phyloP scores from a whole-genome alignment of 176 grass and related monocot species.

The Zoysia japonica region DNA sequence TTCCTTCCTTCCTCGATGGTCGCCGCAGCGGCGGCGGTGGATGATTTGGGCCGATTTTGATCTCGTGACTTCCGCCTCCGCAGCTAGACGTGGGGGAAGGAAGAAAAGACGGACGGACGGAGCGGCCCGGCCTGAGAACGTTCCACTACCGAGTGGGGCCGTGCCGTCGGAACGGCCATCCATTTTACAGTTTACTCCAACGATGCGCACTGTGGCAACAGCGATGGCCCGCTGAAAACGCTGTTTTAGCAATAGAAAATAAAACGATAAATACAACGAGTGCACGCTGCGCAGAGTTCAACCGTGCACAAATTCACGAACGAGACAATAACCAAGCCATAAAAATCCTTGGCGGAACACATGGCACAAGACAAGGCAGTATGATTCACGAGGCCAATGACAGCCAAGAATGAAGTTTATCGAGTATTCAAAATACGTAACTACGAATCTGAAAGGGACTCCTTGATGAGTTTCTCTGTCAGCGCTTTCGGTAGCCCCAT shows the following conservation, averaged over 20 bases:
- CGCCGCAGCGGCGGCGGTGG: neutral
- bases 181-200: too few relatives aligned
- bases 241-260: too few relatives aligned
- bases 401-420: neutral
- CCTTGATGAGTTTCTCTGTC: constrained; percentile 76
- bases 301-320: neutral
- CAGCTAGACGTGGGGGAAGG: neutral
- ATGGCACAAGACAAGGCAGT: neutral
- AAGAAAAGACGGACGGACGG: neutral
- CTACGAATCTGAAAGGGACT: constrained; percentile 56
- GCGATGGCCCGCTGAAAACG: too few relatives aligned
- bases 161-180: too few relatives aligned
- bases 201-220: too few relatives aligned
- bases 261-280: too few relatives aligned
- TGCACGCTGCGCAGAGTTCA: neutral
- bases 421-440: constrained; percentile 1
- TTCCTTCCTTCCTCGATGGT: neutral
- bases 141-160: neutral
- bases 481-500: constrained; percentile 94
- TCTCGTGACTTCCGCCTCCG: neutral
- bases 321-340: neutral
- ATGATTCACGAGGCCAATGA: constrained; percentile 15
- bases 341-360: neutral
- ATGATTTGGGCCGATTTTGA: neutral
- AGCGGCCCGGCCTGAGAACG: neutral